phyloP scores from a whole-genome alignment of 2,329 filamentous ascomycete species.

The Fusarium sp. region DNA sequence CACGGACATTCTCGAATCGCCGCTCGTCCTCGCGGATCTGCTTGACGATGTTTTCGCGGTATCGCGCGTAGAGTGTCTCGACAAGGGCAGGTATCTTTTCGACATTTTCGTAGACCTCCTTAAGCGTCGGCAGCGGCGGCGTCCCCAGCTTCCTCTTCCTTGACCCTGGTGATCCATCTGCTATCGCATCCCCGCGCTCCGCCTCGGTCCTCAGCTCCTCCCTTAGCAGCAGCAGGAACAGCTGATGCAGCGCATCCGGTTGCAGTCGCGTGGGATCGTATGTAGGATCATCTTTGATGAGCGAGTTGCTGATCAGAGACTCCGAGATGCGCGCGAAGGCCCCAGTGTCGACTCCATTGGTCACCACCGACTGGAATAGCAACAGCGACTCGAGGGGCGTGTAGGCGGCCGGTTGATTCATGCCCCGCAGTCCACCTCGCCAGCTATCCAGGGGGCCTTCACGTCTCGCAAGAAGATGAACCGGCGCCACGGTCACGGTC shows the following conservation, averaged over 20 bases:
- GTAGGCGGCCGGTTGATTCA: slow-evolving; percentile 73
- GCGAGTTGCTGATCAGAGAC: slow-evolving; percentile 77
- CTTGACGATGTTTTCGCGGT: slow-evolving; percentile 75
- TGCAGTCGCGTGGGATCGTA: slow-evolving; percentile 82
- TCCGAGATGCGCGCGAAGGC: slow-evolving; percentile 81
- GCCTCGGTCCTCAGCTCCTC: slow-evolving; percentile 74
- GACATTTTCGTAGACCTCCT: slow-evolving; percentile 74
- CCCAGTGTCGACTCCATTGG: slow-evolving; percentile 72
- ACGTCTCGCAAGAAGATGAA: slow-evolving; percentile 65
- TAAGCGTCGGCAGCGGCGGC: slow-evolving; percentile 71
- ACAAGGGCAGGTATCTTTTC: slow-evolving; percentile 78
- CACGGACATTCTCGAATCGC: slow-evolving; percentile 70
- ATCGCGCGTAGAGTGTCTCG: slow-evolving; percentile 79
- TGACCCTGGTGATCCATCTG: slow-evolving; percentile 65
- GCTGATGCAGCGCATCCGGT: slow-evolving; percentile 80
- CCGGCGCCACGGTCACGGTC: slow-evolving; percentile 68
- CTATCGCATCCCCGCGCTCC: slow-evolving; percentile 50
- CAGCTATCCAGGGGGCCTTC: slow-evolving; percentile 66
- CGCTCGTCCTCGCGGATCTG: slow-evolving; percentile 82
- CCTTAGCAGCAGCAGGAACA: slow-evolving; percentile 81
- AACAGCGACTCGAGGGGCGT: slow-evolving; percentile 88
- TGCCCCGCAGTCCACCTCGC: slow-evolving; percentile 67
- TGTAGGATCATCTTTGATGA: slow-evolving; percentile 75
- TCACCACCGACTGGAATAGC: slow-evolving; percentile 82
- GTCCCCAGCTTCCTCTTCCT: slow-evolving; percentile 81